Evolutionary conservation across 2,329 filamentous ascomycete species (phyloP), one percentile per base, ranked within the genome.

Genomic region (Diplodia sapinea): DNA sequence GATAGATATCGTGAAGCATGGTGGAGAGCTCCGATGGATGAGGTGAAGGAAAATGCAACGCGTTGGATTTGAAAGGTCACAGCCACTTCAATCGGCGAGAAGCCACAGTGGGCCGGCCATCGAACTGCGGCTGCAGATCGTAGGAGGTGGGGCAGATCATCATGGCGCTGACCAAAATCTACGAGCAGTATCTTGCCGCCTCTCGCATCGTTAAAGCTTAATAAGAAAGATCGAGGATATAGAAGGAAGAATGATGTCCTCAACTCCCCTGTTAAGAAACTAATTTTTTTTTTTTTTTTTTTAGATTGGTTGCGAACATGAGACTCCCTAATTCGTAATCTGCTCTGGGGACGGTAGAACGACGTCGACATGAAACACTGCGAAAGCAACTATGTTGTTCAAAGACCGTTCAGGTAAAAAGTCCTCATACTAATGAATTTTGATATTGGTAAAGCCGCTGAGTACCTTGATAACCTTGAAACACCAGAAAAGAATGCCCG

Each of bases 401-500:
- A n/a, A 20, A 47, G 43, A 47, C n/a, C 17, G 8, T 47, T 47
- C 43, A 1, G 20, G 3, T n/a, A 5, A 47, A n/a, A 2, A 47
- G 13, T 20, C 17, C n/a, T 20, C 17, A 4, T 9, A 11, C 9
- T 20, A 47, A 43, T 11, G 43, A 20, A 17, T 47, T 26, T 26
- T 20, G 43, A 11, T 20, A 20, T 20, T 20, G 17, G n/a, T 2
- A 47, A 17, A 47, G 43, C 2, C 43, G 17, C n/a, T 11, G 43
- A 47, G 20, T 20, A 47, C 43, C 43, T 20, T 31, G 26, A 55
- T 55, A 7, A 23, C 26, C 52, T 55, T 11, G 52, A 57, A 57
- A 47, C 33, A 57, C 54, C 54, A 40, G 43, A 17, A 56, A 38
- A 38, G 54, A 56, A 56, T 23, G 33, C 54, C 54, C 33, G 8